These are phyloP conservation scores for Dioszegia hungarica DNA, from an alignment of 768 basidiomycete species.

Conservation along the genomic window DNA sequence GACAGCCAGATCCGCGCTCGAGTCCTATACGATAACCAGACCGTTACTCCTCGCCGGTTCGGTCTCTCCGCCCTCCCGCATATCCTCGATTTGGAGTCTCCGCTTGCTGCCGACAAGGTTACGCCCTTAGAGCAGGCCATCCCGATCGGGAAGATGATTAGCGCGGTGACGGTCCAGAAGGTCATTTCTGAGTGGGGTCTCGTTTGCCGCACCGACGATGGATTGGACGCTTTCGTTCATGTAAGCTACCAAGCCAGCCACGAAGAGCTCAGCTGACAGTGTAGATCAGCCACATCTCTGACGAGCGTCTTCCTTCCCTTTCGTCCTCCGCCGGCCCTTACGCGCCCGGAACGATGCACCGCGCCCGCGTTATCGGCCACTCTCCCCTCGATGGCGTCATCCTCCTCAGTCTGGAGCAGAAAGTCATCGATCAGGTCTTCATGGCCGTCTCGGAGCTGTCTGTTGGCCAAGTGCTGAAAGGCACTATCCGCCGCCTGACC, in stretches of 20 bases:
- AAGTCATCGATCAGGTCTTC: slow-evolving; percentile 78
- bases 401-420: slow-evolving; percentile 77
- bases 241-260: slow-evolving; percentile 54
- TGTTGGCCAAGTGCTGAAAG: slow-evolving; percentile 65
- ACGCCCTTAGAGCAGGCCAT: slow-evolving; percentile 57
- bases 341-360: slow-evolving; percentile 72
- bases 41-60: slow-evolving; percentile 70
- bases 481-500: slow-evolving; percentile 74
- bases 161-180: slow-evolving; percentile 65
- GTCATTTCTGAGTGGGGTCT: slow-evolving; percentile 81
- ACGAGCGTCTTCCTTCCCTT: slow-evolving; percentile 80
- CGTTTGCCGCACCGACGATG: slow-evolving; percentile 61
- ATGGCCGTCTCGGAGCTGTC: slow-evolving; percentile 73
- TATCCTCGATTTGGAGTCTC: slow-evolving; percentile 56
- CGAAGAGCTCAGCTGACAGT: not conserved
- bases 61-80: slow-evolving; percentile 73
- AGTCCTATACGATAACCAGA: slow-evolving; percentile 72
- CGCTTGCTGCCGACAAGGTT: slow-evolving; percentile 21
- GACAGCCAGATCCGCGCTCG: slow-evolving; percentile 64
- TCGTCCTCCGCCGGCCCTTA: slow-evolving; percentile 68
- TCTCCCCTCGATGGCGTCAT: slow-evolving; percentile 80
- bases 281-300: slow-evolving; percentile 89
- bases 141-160: slow-evolving; percentile 68
- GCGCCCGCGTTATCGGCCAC: slow-evolving; percentile 80
- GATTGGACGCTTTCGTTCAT: slow-evolving; percentile 75